These are phyloP conservation scores for Backusella liffmaniae DNA, from an alignment of 192 early-diverging fungal genomes.

Conservation along the genomic window DNA sequence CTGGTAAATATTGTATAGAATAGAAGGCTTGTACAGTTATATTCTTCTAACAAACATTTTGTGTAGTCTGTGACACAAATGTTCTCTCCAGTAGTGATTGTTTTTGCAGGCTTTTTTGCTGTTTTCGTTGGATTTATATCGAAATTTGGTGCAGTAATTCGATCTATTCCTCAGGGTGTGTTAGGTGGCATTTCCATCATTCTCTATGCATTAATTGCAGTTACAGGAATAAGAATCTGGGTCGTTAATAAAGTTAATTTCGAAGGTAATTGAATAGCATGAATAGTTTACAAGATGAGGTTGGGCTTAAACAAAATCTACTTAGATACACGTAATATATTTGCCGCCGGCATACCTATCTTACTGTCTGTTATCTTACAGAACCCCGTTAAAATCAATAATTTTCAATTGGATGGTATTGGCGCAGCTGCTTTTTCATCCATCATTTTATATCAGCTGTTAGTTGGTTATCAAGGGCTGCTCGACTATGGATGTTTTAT, in stretches of 20 bases:
- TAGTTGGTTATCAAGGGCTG: constrained; percentile 14
- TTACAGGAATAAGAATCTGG: constrained; percentile 55
- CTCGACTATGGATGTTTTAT: background rate
- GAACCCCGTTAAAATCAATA: constrained; percentile 21
- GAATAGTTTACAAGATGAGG: no score
- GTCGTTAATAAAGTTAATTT: constrained; percentile 49
- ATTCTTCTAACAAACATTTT: background rate
- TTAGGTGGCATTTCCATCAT: constrained; percentile 51
- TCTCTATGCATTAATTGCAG: constrained; percentile 48
- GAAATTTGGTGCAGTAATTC: constrained; percentile 53
- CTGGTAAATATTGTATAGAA: constrained; percentile 11
- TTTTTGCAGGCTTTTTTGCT: constrained; percentile 46
- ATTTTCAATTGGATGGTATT: constrained; percentile 44
- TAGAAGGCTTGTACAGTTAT: no score
- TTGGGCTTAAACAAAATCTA: background rate
- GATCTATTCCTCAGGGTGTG: constrained; percentile 50
- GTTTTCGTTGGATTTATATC: constrained; percentile 51
- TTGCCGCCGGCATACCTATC: constrained; percentile 44
- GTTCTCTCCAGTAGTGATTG: constrained; percentile 51
- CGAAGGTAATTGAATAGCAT: constrained; percentile 7
- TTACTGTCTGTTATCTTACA: constrained; percentile 38
- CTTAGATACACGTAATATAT: constrained; percentile 46
- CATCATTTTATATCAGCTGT: constrained; percentile 39
- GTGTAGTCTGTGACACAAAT: constrained; percentile 44
- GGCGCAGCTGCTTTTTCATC: constrained; percentile 38